A percentile compares a stretch with the other conserved stretches of the same genome.
phyloP scores from a whole-genome alignment of 306 rosid genomes.

The Dalbergia cultrata region DNA sequence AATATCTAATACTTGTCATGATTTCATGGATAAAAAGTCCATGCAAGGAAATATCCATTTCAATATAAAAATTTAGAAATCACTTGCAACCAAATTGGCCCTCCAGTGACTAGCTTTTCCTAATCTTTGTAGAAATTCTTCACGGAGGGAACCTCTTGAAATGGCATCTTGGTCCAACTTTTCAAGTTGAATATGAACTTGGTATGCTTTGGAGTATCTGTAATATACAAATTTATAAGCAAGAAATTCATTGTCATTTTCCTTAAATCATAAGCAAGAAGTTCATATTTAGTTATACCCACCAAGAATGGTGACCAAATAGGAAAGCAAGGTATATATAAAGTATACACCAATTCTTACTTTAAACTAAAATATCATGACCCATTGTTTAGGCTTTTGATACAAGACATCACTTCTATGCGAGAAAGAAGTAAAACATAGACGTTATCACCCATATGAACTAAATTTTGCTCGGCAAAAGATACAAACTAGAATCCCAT shows the following conservation, averaged over 20 bases:
- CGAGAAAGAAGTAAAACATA: slow-evolving; percentile 17
- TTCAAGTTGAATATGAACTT: slow-evolving; percentile 77
- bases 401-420: slow-evolving; percentile 34
- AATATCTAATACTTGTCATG: slow-evolving; percentile 3
- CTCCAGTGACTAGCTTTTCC: slow-evolving; percentile 71
- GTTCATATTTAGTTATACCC: too few species aligned
- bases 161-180: slow-evolving; percentile 70
- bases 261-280: slow-evolving; percentile 17
- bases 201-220: slow-evolving; percentile 83
- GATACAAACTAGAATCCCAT: not conserved
- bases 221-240: slow-evolving; percentile 49
- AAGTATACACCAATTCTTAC: too few species aligned
- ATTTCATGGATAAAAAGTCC: slow-evolving; percentile 9
- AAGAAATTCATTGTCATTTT: slow-evolving; percentile 9
- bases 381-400: too few species aligned
- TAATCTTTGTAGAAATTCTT: slow-evolving; percentile 67
- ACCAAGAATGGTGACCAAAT: too few species aligned
- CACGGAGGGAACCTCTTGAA: slow-evolving; percentile 63
- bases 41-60: slow-evolving; percentile 7
- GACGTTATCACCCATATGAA: slow-evolving; percentile 8
- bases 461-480: not conserved
- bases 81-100: slow-evolving; percentile 89
- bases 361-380: too few species aligned
- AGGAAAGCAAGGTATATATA: too few species aligned
- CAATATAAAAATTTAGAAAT: not conserved